phyloP scores from a whole-genome alignment of 768 basidiomycete species.

The Kwoniella dejecticola region DNA sequence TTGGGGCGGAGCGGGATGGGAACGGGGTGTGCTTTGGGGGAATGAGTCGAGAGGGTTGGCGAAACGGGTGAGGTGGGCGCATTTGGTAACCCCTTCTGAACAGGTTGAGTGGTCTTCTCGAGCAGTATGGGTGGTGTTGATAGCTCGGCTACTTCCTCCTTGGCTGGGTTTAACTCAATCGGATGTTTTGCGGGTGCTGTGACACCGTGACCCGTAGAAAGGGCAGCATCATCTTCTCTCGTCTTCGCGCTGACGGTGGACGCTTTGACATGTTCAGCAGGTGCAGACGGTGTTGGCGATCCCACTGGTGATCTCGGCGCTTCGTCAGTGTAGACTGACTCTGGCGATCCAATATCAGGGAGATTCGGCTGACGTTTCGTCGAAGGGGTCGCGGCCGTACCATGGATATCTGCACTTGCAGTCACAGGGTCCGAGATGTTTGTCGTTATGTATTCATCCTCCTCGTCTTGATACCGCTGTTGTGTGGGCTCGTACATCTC shows the following conservation, averaged over 20 bases:
- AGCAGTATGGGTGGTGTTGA: neutral
- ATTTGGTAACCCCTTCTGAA: neutral
- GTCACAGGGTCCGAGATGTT: neutral
- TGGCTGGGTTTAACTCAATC: too few relatives aligned
- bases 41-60: conserved; percentile 2
- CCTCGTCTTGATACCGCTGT: conserved; percentile 1
- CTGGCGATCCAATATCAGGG: neutral
- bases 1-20: conserved; percentile 13
- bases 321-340: neutral
- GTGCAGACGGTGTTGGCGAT: neutral
- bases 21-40: neutral
- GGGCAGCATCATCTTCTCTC: too few relatives aligned
- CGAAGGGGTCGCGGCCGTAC: neutral
- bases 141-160: too few relatives aligned
- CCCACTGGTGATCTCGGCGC: neutral
- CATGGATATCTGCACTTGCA: neutral
- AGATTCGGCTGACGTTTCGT: neutral
- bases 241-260: too few relatives aligned
- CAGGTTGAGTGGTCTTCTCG: neutral
- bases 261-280: too few relatives aligned
- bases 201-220: too few relatives aligned
- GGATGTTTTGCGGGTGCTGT: too few relatives aligned
- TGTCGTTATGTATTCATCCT: neutral
- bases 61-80: conserved; percentile 1
- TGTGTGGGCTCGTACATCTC: too few relatives aligned